Percentiles rank a stretch among this genome's conserved stretches.
Evolutionary conservation across 2,329 filamentous ascomycete genomes (phyloP).

Genomic region (Biscogniauxia marginata): DNA sequence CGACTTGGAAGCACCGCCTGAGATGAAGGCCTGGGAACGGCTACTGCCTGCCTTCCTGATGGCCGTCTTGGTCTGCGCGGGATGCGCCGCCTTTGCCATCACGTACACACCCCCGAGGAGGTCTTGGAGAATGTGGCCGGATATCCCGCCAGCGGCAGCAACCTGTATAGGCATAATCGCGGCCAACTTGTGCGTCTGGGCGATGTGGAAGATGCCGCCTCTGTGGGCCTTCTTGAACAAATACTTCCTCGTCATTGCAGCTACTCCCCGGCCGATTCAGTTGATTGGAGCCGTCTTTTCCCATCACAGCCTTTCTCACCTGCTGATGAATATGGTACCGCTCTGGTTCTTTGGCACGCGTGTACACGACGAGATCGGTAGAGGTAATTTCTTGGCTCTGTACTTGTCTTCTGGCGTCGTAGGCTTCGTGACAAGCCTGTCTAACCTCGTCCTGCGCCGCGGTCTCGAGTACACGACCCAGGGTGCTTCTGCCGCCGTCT

Average conservation of each 20-base stretch:
- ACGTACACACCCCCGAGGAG: slow-evolving; percentile 52
- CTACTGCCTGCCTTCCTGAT: slow-evolving; percentile 54
- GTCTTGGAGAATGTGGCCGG: slow-evolving; percentile 54
- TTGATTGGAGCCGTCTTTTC: slow-evolving; percentile 67
- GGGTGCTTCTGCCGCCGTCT: slow-evolving; percentile 66
- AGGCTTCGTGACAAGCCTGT: slow-evolving; percentile 59
- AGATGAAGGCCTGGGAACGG: slow-evolving; percentile 52
- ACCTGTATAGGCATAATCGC: slow-evolving; percentile 63
- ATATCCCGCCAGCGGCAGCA: slow-evolving; percentile 59
- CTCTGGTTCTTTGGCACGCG: slow-evolving; percentile 66
- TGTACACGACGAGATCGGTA: slow-evolving; percentile 68
- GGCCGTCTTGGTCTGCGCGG: slow-evolving; percentile 44
- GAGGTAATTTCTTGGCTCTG: slow-evolving; percentile 66
- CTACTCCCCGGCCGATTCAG: slow-evolving; percentile 60
- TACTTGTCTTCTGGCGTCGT: slow-evolving; percentile 59
- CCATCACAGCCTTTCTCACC: slow-evolving; percentile 62
- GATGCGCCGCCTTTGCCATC: slow-evolving; percentile 42
- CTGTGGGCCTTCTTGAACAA: slow-evolving; percentile 66
- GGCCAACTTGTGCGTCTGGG: slow-evolving; percentile 56
- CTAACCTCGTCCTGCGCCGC: slow-evolving; percentile 45
- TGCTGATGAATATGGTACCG: slow-evolving; percentile 62
- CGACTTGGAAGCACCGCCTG: slow-evolving; percentile 49
- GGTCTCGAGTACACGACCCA: slow-evolving; percentile 52
- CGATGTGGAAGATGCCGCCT: slow-evolving; percentile 62
- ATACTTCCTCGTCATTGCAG: slow-evolving; percentile 65